Evolutionary conservation across 2,329 filamentous ascomycete genomes (phyloP), one percentile per base, ranked within the genome.

Genomic region (Sporothrix protearum): DNA sequence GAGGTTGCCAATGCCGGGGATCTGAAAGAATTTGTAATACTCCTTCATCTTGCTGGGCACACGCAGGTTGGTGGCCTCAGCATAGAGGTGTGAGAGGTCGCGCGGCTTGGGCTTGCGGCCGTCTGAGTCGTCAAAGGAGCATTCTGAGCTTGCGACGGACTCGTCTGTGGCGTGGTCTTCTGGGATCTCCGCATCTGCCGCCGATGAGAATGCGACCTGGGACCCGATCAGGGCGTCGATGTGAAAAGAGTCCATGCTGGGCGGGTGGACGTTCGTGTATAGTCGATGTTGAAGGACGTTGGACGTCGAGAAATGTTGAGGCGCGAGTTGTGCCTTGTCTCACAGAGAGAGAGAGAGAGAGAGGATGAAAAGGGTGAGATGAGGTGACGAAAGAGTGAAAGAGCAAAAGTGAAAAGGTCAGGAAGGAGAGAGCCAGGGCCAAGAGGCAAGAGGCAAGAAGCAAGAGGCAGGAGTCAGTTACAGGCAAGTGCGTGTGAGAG

Each of bases 21-120:
- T 87, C 75, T 79, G 74, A 76, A 96, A 96, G 81, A 92, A 97
- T 80, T 93, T 93, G 84, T 97, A 97, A 80, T 94, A 93, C 49
- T 85, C 68, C 83, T 97, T 97, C 79, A 97, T 86, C 57, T 83
- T 83, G 77, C 89, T 96, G 7, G 87, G 83, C 7, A 83, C 76
- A 9, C 93, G 86, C 63, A 87, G 85, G 77, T 86, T 89, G 64
- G 93, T 91, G 59, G 88, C 85, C 71, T 88, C 84, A 0, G 92
- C 94, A 76, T 90, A 91, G 78, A 94, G 91, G 79, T 97, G 92
- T 76, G 89, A 91, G 73, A 97, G 84, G 79, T 97, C 91, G 75
- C 89, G 82, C 6, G 94, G 93, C 71, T 77, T 74, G 36, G 80
- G 81, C 77, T 78, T 80, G n/a, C 68, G 53, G 22, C 55, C 61